Conservation (phyloP, 495 filamentous ascomycete species). For the Clohesyomyces aquaticus region DNA sequence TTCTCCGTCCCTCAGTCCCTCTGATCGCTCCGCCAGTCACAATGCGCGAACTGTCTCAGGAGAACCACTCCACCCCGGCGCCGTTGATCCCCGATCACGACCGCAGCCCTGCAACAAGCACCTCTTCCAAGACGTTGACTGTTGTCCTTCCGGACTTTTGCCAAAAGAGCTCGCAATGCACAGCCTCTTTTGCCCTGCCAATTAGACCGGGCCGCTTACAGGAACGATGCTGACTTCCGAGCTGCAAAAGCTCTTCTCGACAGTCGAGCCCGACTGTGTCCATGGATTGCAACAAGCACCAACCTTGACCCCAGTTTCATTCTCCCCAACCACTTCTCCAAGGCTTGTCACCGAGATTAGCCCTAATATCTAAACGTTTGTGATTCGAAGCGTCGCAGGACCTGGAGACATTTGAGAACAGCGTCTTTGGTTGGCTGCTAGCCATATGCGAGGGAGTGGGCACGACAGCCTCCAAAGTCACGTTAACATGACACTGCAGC, state of each 20-base stretch:
- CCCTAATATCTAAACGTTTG: too few species aligned
- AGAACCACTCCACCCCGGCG: neutral
- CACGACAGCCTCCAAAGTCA: constrained; percentile 33
- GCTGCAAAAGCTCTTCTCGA: neutral
- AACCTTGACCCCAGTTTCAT: constrained; percentile 27
- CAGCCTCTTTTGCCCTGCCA: constrained; percentile 38
- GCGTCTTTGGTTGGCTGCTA: constrained; percentile 1
- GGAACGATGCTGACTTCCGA: constrained; percentile 18
- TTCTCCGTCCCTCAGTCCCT: constrained; percentile 2
- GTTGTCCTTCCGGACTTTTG: constrained; percentile 35
- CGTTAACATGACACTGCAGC: constrained; percentile 35
- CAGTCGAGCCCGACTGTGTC: constrained; percentile 8
- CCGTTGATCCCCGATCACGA: neutral
- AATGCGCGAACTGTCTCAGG: constrained; percentile 11
- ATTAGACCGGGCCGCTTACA: constrained; percentile 4
- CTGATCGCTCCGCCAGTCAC: too few species aligned
- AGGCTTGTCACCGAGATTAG: too few species aligned
- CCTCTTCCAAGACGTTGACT: neutral
- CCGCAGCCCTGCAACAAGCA: too few species aligned
- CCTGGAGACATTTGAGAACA: too few species aligned
- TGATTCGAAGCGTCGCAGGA: too few species aligned
- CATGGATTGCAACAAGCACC: neutral
- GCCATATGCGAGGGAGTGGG: constrained; percentile 28
- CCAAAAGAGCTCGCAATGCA: constrained; percentile 31
- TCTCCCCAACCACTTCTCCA: constrained; percentile 21